Evolutionary conservation across 2,329 filamentous ascomycete genomes (phyloP), one percentile per base, ranked within the genome.

Genomic region (Fusarium nurragi): DNA sequence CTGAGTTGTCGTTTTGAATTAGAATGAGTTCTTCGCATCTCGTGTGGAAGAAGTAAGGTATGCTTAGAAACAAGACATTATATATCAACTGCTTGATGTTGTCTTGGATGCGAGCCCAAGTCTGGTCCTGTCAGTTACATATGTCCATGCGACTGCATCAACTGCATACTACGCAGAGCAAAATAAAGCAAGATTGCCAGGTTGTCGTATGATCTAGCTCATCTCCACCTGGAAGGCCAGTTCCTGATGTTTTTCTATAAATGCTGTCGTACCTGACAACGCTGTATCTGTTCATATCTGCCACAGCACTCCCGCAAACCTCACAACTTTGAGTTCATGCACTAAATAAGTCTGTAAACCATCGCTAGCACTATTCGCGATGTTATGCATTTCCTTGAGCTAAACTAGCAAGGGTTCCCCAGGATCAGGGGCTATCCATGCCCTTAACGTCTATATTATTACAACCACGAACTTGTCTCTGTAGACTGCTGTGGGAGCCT

Each of bases 321-420:
- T 52, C 30, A 48, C 16, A 26, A 25, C 12, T n/a, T 11, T 13
- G n/a, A 19, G 25, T 13, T 26, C 22, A 18, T n/a, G 39, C 23
- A 34, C 32, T 18, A 9, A 16, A 34, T 18, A 10, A 34, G 16
- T 34, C 16, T 34, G 39, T 16, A 9, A 41, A 23, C 13, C 39
- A 26, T 48, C 14, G 6, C n/a, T 18, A 37, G 28, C 30, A 48
- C 28, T 18, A 12, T 36, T 52, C 22, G 14, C 18, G 23, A 48
- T 48, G 49, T 28, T 43, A 48, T 52, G 49, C 41, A 23, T 52
- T 48, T 52, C 22, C 30, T 11, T 21, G n/a, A 28, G 41, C 49
- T 48, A 52, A 34, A 2, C 32, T 11, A 48, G 41, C 49, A 52
- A 52, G 49, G 49, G 14, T 52, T 52, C 49, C 49, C 49, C 49